Base-by-base conservation (phyloP, 1,284 basidiomycete genomes). In the Irpex rosettiformis region DNA sequence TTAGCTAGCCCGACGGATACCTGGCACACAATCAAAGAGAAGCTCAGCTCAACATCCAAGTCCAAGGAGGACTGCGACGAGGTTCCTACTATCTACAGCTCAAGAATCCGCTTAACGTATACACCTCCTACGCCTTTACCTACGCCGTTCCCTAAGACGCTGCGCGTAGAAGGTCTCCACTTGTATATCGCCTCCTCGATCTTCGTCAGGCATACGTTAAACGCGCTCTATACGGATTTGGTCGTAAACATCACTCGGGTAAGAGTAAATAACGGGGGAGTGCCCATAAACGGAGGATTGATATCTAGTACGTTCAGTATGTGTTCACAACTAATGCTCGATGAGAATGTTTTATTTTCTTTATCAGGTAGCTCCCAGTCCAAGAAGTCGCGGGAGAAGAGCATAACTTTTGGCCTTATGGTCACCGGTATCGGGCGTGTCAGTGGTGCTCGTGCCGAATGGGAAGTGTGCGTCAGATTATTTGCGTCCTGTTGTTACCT, bases 131-230 rank as follows among this genome's bases (percentile, higher is more conserved):
- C 77, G 0, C 74, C 76, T 10, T 75, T 91, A 21, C 88, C 88
- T 1, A 66, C 84, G 2, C 88, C 89, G 0, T 84, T 92, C 58
- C 88, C 89, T 1, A 75, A 80, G 52, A 86, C 81, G 1, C 73
- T 91, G 21, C 80, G 82, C 43, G 73, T 90, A 10, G 87, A 92
- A 77, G 89, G 89, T 28, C 69, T 89, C 4, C 81, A 85, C 6
- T 67, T 91, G 42, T 92, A 92, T 69, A 75, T 85, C 60, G 80
- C 86, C 0, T 89, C 88, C 0, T 83, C 88, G 2, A 79, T 80
- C 2, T 82, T 91, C 62, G 72, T 91, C 24, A 79, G 86, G 22
- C 88, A 88, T 62, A 86, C 88, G 3, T 79, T 92, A 65, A 87
- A 84, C 65, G 84, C 90, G 5, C 71, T 92, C 13, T 90, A 90